These are phyloP conservation scores for Jamesozyma hellenica DNA, from an alignment of 805 yeast genomes.

Conservation along the genomic window DNA sequence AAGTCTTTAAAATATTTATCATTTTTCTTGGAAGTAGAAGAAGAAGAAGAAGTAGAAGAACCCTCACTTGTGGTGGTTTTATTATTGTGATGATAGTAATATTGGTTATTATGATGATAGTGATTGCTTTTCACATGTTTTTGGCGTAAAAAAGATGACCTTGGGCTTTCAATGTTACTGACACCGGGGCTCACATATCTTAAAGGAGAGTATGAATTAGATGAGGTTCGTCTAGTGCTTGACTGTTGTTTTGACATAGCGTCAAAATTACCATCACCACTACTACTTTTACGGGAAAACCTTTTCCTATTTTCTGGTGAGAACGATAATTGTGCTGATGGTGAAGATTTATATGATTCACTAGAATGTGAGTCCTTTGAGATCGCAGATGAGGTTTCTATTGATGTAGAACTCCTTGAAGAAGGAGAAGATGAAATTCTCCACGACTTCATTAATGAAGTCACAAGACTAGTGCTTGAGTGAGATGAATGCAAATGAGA, in stretches of 20 bases:
- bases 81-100: constrained; percentile 9
- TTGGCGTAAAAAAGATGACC: constrained; percentile 9
- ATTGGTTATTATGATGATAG: constrained; percentile 5
- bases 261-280: constrained; percentile 20
- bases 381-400: constrained; percentile 1
- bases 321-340: background rate
- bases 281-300: background rate
- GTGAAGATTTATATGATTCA: background rate
- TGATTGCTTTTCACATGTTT: constrained; percentile 8
- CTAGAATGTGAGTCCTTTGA: background rate
- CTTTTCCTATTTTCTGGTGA: constrained; percentile 1
- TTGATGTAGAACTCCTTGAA: constrained; percentile 1
- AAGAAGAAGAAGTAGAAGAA: constrained; percentile 2
- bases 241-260: constrained; percentile 24
- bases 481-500: background rate
- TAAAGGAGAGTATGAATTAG: constrained; percentile 20
- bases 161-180: constrained; percentile 11
- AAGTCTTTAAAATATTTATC: constrained; percentile 48
- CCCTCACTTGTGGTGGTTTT: background rate
- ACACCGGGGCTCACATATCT: constrained; percentile 15
- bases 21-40: constrained; percentile 15
- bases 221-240: constrained; percentile 12
- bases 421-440: constrained; percentile 14
- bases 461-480: constrained; percentile 14
- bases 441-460: constrained; percentile 25